These are phyloP conservation scores for Esteya vermicola DNA, from an alignment of 2,329 filamentous ascomycete species.

Conservation along the genomic window DNA sequence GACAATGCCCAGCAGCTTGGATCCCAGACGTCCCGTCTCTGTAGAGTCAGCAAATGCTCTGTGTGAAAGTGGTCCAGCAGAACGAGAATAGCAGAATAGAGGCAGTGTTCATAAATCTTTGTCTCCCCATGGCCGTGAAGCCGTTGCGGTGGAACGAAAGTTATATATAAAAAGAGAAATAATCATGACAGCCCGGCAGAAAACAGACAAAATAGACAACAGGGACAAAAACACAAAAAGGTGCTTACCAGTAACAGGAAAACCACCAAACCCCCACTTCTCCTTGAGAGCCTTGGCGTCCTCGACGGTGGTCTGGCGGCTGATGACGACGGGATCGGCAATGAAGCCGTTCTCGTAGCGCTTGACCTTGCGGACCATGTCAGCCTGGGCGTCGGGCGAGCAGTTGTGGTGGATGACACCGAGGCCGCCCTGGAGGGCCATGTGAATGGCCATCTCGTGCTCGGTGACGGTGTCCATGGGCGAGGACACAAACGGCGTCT, in stretches of 20 bases:
- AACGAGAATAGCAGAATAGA: neutral
- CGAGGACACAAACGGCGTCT: conserved; percentile 92
- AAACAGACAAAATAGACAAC: neutral
- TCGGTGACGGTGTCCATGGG: conserved; percentile 99
- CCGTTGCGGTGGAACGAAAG: conserved; percentile 99
- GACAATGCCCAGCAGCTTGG: conserved; percentile 93
- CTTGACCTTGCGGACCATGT: conserved; percentile 99
- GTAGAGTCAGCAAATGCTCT: conserved; percentile 24
- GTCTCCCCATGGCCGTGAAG: conserved; percentile 76
- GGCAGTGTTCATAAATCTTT: conserved; percentile 17
- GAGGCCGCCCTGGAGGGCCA: conserved; percentile 74
- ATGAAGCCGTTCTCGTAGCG: conserved; percentile 99
- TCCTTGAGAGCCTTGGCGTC: conserved; percentile 89
- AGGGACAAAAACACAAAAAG: conserved; percentile 13
- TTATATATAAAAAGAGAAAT: conserved; percentile 65
- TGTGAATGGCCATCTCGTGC: conserved; percentile 98
- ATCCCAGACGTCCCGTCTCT: conserved; percentile 89
- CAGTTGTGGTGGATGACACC: conserved; percentile 99
- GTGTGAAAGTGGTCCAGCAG: too few relatives aligned
- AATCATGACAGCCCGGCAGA: conserved; percentile 51
- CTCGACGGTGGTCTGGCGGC: conserved; percentile 71
- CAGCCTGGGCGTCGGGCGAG: conserved; percentile 89
- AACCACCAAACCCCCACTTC: conserved; percentile 97
- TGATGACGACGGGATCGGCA: conserved; percentile 84
- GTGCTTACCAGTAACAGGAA: conserved; percentile 97